Base-by-base conservation (phyloP, 2,329 filamentous ascomycete species). In the Blastomyces silverae region DNA sequence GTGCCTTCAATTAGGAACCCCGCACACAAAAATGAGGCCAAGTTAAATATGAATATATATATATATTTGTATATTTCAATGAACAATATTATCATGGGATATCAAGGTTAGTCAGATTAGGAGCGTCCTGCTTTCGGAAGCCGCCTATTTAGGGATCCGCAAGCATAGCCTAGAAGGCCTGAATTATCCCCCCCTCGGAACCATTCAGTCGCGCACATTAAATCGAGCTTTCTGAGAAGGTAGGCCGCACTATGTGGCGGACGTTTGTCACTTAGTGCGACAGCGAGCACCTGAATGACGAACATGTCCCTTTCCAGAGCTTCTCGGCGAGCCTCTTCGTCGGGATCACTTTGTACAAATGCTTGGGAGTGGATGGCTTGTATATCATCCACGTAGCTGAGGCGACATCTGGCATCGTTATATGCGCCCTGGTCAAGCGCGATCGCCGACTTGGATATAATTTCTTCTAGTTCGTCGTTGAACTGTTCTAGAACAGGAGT, bases 171-270 rank as follows among this genome's bases (percentile, higher is more conserved):
- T 20, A 57, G 5, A 6, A 57, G 2, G 20, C 55, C 34, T 39
- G 7, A 2, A 22, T n/a, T 2, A 57, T 22, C 8, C 20, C 28
- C 55, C 31, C 31, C 55, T 8, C 31, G 55, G n/a, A 44, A 44
- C 57, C 37, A 42, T 7, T 46, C 6, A 20, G n/a, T 48, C 15
- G n/a, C 39, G 44, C 57, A 60, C 25, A 60, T 44, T 42, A 42
- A 48, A 60, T 60, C 57, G 34, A 60, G 57, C 17, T 44, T 46
- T 5, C 39, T n/a, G 39, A 60, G 15, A n/a, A 60, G 28, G 17
- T 15, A 8, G 2, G 11, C 15, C 39, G 57, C 37, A 7, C 39
- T 20, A 8, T 22, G 17, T 8, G 57, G 37, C 39, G 6, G 25
- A 46, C 6, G 13, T 39, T 22, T 28, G 4, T n/a, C 34, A 25